A percentile compares a stretch with the other conserved stretches of the same genome.
These are phyloP conservation scores for Colletotrichum shisoi DNA, from an alignment of 2,329 filamentous ascomycete species.

Conservation along the genomic window DNA sequence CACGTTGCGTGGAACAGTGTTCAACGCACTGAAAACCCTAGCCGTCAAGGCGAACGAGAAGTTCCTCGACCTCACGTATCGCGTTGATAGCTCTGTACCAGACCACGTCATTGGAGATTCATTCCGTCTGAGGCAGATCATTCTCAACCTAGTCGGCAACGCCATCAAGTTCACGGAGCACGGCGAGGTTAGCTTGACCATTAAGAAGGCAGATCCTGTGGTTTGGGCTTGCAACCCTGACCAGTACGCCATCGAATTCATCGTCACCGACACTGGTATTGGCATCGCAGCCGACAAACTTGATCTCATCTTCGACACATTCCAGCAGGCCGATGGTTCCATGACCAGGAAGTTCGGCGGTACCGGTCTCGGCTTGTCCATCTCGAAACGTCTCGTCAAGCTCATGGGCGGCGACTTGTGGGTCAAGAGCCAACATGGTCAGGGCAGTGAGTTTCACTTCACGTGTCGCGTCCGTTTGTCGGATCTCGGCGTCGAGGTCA, in stretches of 20 bases:
- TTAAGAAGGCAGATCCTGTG: conserved; percentile 71
- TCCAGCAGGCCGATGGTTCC: conserved; percentile 97
- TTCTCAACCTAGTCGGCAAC: conserved; percentile 95
- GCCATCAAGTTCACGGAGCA: conserved; percentile 99
- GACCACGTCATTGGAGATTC: conserved; percentile 96
- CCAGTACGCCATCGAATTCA: conserved; percentile 94
- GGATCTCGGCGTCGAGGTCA: conserved; percentile 76
- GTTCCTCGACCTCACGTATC: conserved; percentile 89
- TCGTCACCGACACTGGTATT: conserved; percentile 95
- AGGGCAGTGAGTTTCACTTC: conserved; percentile 95
- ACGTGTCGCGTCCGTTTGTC: conserved; percentile 90
- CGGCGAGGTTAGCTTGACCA: conserved; percentile 94
- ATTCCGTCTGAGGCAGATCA: conserved; percentile 95
- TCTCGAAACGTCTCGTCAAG: conserved; percentile 92
- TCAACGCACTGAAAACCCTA: conserved; percentile 94
- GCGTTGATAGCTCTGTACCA: conserved; percentile 90
- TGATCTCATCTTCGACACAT: conserved; percentile 97
- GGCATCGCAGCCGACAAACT: conserved; percentile 95
- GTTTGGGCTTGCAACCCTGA: conserved; percentile 71
- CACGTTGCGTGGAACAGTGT: conserved; percentile 90
- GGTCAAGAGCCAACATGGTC: conserved; percentile 91
- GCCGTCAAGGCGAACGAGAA: conserved; percentile 98
- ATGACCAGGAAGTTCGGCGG: conserved; percentile 96
- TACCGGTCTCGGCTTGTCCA: conserved; percentile 90
- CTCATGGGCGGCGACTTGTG: conserved; percentile 96